Base-by-base conservation (phyloP, 2,329 filamentous ascomycete genomes). In the Xylaria sp. region DNA sequence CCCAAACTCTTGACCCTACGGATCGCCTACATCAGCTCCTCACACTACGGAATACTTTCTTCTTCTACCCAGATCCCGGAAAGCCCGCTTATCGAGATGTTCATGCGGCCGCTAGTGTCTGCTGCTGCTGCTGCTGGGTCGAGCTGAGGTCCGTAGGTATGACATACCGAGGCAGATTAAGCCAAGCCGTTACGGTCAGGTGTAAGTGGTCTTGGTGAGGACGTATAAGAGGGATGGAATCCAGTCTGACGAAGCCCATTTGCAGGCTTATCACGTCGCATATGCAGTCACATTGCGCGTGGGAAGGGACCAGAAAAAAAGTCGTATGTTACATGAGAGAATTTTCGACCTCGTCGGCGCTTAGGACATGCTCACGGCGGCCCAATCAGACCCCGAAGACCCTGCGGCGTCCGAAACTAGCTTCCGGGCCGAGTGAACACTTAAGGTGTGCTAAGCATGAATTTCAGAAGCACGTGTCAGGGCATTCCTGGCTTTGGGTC, bases 281-380 rank as follows among this genome's bases (percentile, higher is more conserved):
- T 60, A 55, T 57, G 53, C 60, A 19, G 56, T 59, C 63, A 59
- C 58, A 47, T 57, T 35, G 16, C n/a, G 9, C 4, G 42, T 16
- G 2, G 23, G 23, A 30, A 30, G 16, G 16, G 16, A 16, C 16
- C 16, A 30, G 23, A 30, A 30, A 4, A 30, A 30, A 30, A 18
- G 8, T n/a, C 46, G 37, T 44, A 44, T 37, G 54, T 60, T 60
- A 63, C 59, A 62, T 60, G 55, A 62, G 48, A 55, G 52, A 51
- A 51, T 39, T 60, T 58, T 65, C 39, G 54, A 58, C 39, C 16
- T 61, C 44, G 59, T 62, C 55, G 61, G 63, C 63, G 63, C 63
- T 65, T 65, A 65, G 51, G 13, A 35, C n/a, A 5, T 10, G 50
- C 9, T 47, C 42, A 35, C 23, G 42, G 54, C 48, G 62, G 57